Evolutionary conservation across 2,329 filamentous ascomycete genomes (phyloP).

Genomic region (Calonectria pauciramosa): DNA sequence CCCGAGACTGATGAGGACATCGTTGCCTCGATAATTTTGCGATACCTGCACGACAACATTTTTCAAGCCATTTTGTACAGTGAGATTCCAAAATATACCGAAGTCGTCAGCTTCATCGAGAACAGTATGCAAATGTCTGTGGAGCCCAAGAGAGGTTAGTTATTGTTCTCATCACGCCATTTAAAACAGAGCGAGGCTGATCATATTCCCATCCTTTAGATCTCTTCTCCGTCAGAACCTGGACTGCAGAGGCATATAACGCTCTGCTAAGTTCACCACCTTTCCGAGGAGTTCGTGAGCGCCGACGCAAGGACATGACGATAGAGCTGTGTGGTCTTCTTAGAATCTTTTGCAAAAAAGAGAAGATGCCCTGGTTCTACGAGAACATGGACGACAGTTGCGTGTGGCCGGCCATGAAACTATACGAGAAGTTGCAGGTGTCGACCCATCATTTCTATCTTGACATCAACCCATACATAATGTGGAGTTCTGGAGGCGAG

Average conservation of each 20-base stretch:
- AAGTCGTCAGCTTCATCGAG: constrained; percentile 51
- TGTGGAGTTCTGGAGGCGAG: constrained; percentile 39
- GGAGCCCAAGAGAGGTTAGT: constrained; percentile 54
- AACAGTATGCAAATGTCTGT: constrained; percentile 51
- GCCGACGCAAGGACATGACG: constrained; percentile 45
- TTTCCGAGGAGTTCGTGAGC: constrained; percentile 44
- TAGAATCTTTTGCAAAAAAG: constrained; percentile 46
- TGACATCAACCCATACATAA: constrained; percentile 49
- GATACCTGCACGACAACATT: constrained; percentile 52
- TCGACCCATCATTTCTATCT: constrained; percentile 56
- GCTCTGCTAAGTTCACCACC: constrained; percentile 50
- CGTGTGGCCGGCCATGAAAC: constrained; percentile 52
- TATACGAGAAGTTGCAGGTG: constrained; percentile 56
- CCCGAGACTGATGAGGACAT: constrained; percentile 57
- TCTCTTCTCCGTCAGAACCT: constrained; percentile 53
- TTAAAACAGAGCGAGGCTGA: not conserved
- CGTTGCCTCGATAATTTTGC: constrained; percentile 51
- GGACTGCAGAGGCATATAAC: constrained; percentile 55
- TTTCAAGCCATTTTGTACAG: constrained; percentile 52
- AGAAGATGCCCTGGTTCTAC: constrained; percentile 39
- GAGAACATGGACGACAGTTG: constrained; percentile 45
- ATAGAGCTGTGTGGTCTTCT: constrained; percentile 46
- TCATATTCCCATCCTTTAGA: constrained; percentile 39
- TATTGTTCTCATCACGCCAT: not conserved
- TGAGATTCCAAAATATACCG: constrained; percentile 36